A percentile compares a stretch with the other conserved stretches of the same genome.
Conservation (phyloP, 805 yeast genomes). For the Sugiyamaella boreocaroliniensis region DNA sequence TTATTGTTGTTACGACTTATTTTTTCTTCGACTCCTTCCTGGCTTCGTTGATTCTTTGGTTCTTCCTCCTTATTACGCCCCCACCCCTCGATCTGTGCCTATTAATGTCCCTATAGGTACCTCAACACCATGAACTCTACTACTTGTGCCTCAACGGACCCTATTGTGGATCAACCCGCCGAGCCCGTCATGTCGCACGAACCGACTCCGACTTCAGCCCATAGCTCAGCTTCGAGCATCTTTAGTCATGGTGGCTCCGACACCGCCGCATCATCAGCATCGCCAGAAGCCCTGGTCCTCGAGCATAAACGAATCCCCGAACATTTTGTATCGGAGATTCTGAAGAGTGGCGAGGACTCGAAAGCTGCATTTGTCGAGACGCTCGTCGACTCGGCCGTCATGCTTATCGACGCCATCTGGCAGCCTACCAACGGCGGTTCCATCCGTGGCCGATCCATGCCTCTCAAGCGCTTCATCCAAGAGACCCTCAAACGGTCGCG, state of each 20-base stretch:
- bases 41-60: no score
- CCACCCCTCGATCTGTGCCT: neutral
- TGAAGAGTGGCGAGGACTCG: slow-evolving; percentile 4
- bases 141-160: neutral
- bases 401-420: slow-evolving; percentile 29
- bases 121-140: neutral
- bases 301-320: neutral
- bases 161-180: neutral
- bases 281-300: neutral
- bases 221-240: neutral
- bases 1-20: slow-evolving; percentile 2
- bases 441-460: slow-evolving; percentile 22
- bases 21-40: neutral
- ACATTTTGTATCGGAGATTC: neutral
- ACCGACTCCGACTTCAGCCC: neutral
- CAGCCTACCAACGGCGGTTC: slow-evolving; percentile 26
- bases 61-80: neutral
- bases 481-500: slow-evolving; percentile 44
- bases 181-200: neutral
- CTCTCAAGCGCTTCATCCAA: slow-evolving; percentile 32
- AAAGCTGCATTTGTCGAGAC: slow-evolving; percentile 19
- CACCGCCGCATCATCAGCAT: slow-evolving; percentile 1
- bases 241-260: slow-evolving; percentile 2
- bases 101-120: neutral
- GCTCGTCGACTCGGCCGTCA: slow-evolving; percentile 24